Evolutionary conservation across 2,329 filamentous ascomycete genomes (phyloP), one percentile per base, ranked within the genome.

Genomic region (Parascedosporium putredinis): DNA sequence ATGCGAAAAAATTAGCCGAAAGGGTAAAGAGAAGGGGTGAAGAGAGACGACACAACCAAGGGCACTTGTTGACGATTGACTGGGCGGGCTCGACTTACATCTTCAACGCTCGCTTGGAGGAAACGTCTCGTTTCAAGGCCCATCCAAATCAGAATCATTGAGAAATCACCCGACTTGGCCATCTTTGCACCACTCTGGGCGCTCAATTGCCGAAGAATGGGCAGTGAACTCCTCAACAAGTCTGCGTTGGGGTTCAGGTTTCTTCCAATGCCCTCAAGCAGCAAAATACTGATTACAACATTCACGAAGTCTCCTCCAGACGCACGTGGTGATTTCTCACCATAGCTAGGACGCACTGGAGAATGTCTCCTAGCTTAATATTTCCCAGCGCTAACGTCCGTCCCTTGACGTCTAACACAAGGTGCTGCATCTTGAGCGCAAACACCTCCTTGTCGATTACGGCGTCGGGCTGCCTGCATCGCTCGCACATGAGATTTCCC

Each of bases 221-320:
- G 93, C 45, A 98, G 71, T 6, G 90, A 88, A 60, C 88, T 90
- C 60, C 71, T 76, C 55, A 98, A 84, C 10, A 98, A 72, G 67
- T 98, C 93, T 44, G 96, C 72, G 49, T 91, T 75, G 0, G 93
- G 91, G 63, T 97, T 84, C 14, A 98, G 69, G 52, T 76, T 88
- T 53, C 93, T 78, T 0, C 93, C 93, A 59, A 97, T 98, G 5
- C 93, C 93, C 64, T 98, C 93, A 1, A 98, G 74, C 2, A 98
- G 74, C 29, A 98, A 70, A 49, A 97, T 96, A 52, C 88, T 95
- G 52, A 98, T 84, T 25, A 98, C 91, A 4, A 98, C 93, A 61
- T 98, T 98, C 62, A 98, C 89, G 62, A 97, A 98, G 64, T 98
- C 93, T 7, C 93, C 66, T 98, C 93, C 47, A 98, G 77, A 7